Conservation (phyloP, 768 basidiomycete genomes). For the Podaxis rugospora region DNA sequence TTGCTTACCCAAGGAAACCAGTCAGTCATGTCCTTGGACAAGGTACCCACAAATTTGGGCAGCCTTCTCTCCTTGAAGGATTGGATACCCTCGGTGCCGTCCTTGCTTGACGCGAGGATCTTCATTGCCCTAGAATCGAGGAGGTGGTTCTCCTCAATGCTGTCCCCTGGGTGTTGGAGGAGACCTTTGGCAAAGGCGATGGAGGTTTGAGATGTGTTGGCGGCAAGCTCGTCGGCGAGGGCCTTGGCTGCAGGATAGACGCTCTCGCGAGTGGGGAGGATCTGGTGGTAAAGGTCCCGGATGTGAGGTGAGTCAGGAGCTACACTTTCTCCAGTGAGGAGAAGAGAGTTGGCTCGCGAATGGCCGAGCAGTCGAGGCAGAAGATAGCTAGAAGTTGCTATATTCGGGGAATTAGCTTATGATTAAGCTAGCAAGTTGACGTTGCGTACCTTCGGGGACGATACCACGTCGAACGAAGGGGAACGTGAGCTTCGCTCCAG, state of each 20-base stretch:
- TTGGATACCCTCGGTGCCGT: conserved; percentile 42
- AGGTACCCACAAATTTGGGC: conserved; percentile 39
- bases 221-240: conserved; percentile 47
- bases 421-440: not conserved
- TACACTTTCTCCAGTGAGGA: conserved; percentile 43
- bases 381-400: conserved; percentile 34
- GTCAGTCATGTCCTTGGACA: conserved; percentile 33
- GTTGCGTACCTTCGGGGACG: conserved; percentile 41
- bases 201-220: conserved; percentile 46
- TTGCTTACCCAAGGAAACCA: conserved; percentile 52
- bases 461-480: conserved; percentile 50
- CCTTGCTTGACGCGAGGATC: conserved; percentile 30
- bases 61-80: conserved; percentile 46
- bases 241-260: conserved; percentile 49
- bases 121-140: conserved; percentile 47
- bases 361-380: conserved; percentile 52
- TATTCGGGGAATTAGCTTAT: not conserved
- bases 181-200: conserved; percentile 49
- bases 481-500: conserved; percentile 42
- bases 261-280: conserved; percentile 43
- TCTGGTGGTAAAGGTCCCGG: conserved; percentile 39
- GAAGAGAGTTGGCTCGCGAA: conserved; percentile 46
- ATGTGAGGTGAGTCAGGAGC: conserved; percentile 40
- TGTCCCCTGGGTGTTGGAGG: conserved; percentile 45
- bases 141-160: conserved; percentile 50